These are phyloP conservation scores for Calonectria pauciramosa DNA, from an alignment of 2,329 filamentous ascomycete species.

Conservation along the genomic window DNA sequence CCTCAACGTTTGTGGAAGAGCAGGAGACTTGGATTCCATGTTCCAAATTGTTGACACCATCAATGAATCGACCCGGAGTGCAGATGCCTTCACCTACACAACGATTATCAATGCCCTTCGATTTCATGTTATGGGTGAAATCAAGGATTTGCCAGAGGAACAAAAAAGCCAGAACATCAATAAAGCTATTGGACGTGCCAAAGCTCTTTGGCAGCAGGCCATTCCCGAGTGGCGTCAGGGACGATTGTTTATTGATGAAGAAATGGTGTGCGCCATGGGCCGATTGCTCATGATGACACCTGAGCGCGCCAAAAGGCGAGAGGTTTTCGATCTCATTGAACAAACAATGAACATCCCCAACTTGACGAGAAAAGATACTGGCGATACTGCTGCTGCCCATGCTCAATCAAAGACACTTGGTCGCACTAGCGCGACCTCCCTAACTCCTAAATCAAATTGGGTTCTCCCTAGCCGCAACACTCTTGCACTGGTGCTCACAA, in stretches of 20 bases:
- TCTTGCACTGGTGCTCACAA: slow-evolving; percentile 78
- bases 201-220: slow-evolving; percentile 85
- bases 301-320: slow-evolving; percentile 72
- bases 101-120: slow-evolving; percentile 85
- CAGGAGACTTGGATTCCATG: slow-evolving; percentile 82
- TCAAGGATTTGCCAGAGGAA: slow-evolving; percentile 44
- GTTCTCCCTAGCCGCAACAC: slow-evolving; percentile 66
- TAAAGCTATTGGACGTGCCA: slow-evolving; percentile 74
- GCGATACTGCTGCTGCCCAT: slow-evolving; percentile 19
- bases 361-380: slow-evolving; percentile 50
- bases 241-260: slow-evolving; percentile 80
- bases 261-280: slow-evolving; percentile 85
- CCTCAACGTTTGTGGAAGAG: slow-evolving; percentile 83
- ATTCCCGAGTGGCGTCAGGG: slow-evolving; percentile 81
- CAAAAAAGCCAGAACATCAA: slow-evolving; percentile 52
- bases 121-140: slow-evolving; percentile 43
- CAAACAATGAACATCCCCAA: slow-evolving; percentile 85
- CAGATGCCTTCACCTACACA: slow-evolving; percentile 81
- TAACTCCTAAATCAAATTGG: slow-evolving; percentile 46
- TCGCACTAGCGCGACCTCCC: slow-evolving; percentile 5
- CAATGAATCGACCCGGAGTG: slow-evolving; percentile 72
- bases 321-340: slow-evolving; percentile 81
- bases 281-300: slow-evolving; percentile 78
- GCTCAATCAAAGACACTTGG: slow-evolving; percentile 19
- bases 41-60: slow-evolving; percentile 83